A percentile compares a stretch with the other conserved stretches of the same genome.
Evolutionary conservation across 2,329 filamentous ascomycete genomes (phyloP).

Genomic region (Neofusicoccum laricinum): DNA sequence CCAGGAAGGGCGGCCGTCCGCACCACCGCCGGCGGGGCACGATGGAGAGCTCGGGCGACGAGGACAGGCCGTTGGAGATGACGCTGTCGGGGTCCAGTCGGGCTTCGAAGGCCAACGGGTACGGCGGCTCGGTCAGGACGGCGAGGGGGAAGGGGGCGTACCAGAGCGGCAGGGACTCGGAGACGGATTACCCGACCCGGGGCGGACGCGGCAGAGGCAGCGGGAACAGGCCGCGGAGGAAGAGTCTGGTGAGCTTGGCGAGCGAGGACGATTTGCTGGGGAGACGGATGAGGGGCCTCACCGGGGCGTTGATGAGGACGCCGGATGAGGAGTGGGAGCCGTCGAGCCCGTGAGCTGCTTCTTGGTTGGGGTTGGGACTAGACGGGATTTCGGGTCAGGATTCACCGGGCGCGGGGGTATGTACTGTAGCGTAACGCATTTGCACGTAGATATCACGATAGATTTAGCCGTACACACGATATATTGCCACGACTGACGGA

Average conservation of each 20-base stretch:
- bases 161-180: background rate
- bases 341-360: background rate
- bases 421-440: too few species aligned
- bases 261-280: slow-evolving; percentile 49
- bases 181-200: background rate
- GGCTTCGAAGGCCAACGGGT: slow-evolving; percentile 17
- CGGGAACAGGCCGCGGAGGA: slow-evolving; percentile 31
- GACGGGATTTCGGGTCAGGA: too few species aligned
- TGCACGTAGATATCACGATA: too few species aligned
- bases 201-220: slow-evolving; percentile 17
- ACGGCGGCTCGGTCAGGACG: background rate
- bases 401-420: too few species aligned
- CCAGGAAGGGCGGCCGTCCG: slow-evolving; percentile 15
- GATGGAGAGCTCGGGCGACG: slow-evolving; percentile 67
- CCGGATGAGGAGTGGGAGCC: slow-evolving; percentile 15
- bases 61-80: slow-evolving; percentile 81
- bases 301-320: slow-evolving; percentile 36
- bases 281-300: slow-evolving; percentile 47
- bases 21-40: slow-evolving; percentile 50
- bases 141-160: background rate
- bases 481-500: too few species aligned
- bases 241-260: slow-evolving; percentile 44
- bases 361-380: too few species aligned
- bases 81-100: slow-evolving; percentile 36
- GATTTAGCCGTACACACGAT: too few species aligned